Percentiles rank a stretch among this genome's conserved stretches.
phyloP scores from a whole-genome alignment of 352 stramenopile genomes.

The Phytophthora hibernalis region DNA sequence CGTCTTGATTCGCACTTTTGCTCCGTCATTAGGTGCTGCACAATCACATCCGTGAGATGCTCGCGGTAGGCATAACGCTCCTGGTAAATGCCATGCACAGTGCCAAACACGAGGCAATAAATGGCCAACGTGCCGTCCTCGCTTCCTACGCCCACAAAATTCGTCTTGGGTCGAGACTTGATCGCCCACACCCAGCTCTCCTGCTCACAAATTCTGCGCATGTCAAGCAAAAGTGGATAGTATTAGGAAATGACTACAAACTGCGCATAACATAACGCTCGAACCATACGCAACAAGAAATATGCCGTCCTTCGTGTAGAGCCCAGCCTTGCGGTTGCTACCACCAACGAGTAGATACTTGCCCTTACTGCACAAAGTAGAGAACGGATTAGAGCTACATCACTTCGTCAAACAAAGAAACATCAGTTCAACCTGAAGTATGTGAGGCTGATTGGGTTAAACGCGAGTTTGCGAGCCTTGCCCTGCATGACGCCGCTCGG shows the following conservation, averaged over 20 bases:
- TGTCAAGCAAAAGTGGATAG: background rate
- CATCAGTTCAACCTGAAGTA: constrained; percentile 75
- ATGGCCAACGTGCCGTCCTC: constrained; percentile 89
- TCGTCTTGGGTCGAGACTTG: constrained; percentile 83
- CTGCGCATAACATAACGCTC: background rate
- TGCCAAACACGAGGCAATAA: constrained; percentile 91
- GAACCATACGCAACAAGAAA: constrained; percentile 60
- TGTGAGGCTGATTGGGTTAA: constrained; percentile 91
- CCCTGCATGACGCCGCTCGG: constrained; percentile 83
- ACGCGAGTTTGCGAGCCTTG: constrained; percentile 91
- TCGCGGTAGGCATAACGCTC: constrained; percentile 95
- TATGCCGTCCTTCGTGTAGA: constrained; percentile 92
- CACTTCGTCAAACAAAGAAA: background rate
- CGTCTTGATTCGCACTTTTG: constrained; percentile 96
- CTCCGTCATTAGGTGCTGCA: constrained; percentile 95
- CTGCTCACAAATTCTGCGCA: constrained; percentile 74
- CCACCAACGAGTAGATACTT: constrained; percentile 93
- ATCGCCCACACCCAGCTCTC: constrained; percentile 94
- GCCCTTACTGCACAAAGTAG: constrained; percentile 61
- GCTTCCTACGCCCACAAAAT: constrained; percentile 86
- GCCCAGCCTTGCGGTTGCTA: constrained; percentile 84
- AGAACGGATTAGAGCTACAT: background rate
- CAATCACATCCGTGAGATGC: constrained; percentile 95
- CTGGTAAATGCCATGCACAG: constrained; percentile 93
- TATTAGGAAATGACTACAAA: background rate